A percentile compares a stretch with the other conserved stretches of the same genome.
phyloP scores from a whole-genome alignment of 805 yeast genomes.

The Cyberlindnera mrakii region DNA sequence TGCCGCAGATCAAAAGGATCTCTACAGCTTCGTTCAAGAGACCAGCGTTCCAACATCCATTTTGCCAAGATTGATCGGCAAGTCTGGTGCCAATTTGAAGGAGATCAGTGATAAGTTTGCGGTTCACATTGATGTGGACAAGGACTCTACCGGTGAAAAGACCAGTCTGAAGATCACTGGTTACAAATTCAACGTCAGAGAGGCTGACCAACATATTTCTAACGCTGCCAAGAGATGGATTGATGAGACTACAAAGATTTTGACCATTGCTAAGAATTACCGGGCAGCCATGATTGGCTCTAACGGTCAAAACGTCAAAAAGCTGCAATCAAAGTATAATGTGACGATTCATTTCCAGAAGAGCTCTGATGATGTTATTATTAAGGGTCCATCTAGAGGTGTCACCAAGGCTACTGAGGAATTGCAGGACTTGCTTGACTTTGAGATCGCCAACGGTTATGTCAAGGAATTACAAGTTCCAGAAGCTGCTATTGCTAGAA shows the following conservation, averaged over 20 bases:
- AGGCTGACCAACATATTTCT: constrained; percentile 54
- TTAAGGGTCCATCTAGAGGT: constrained; percentile 88
- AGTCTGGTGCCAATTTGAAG: constrained; percentile 71
- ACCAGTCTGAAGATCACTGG: constrained; percentile 65
- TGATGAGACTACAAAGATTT: constrained; percentile 64
- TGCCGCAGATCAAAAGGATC: constrained; percentile 43
- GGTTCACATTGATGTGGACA: constrained; percentile 69
- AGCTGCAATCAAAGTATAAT: constrained; percentile 81
- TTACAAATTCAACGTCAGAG: constrained; percentile 68
- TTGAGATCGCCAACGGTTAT: constrained; percentile 82
- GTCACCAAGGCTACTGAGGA: constrained; percentile 81
- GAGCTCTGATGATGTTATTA: constrained; percentile 50
- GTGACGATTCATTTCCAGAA: constrained; percentile 77
- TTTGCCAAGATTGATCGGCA: constrained; percentile 82
- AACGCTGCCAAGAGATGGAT: constrained; percentile 69
- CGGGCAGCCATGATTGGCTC: constrained; percentile 83
- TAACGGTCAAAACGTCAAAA: constrained; percentile 71
- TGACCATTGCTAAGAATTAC: constrained; percentile 69
- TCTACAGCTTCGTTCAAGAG: constrained; percentile 35
- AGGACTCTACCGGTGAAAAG: constrained; percentile 37
- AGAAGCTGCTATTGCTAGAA: constrained; percentile 65
- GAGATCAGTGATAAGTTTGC: constrained; percentile 66
- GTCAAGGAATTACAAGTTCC: constrained; percentile 63
- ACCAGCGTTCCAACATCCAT: constrained; percentile 60
- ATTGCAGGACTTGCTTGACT: constrained; percentile 73